A percentile compares a stretch with the other conserved stretches of the same genome.
Conservation (phyloP, 2,329 filamentous ascomycete genomes). For the Fusarium miscanthi region DNA sequence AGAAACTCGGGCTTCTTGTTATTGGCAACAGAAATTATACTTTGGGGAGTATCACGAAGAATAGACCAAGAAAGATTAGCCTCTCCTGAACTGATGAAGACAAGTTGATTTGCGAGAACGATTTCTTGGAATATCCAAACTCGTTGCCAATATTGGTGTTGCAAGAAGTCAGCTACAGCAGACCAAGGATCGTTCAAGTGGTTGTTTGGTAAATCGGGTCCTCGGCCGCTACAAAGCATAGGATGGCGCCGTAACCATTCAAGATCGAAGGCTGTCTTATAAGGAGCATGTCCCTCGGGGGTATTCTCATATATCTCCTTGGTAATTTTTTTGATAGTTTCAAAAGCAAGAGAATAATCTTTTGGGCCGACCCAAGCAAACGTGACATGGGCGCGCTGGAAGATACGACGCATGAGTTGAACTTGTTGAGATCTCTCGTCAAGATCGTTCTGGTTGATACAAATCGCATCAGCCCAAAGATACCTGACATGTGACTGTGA, state of each 20-base stretch:
- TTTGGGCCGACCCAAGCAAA: conserved; percentile 2
- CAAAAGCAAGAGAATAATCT: conserved; percentile 9
- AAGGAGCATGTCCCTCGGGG: neutral
- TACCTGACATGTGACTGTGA: neutral
- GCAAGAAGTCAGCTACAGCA: neutral
- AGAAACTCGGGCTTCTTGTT: neutral
- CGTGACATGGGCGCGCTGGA: neutral
- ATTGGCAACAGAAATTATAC: neutral
- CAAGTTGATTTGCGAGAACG: neutral
- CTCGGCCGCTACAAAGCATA: neutral
- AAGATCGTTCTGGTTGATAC: conserved; percentile 4
- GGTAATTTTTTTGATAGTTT: neutral
- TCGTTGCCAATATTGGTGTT: conserved; percentile 12
- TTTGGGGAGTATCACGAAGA: neutral
- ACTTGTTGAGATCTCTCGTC: conserved; percentile 10
- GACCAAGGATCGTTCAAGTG: conserved; percentile 1
- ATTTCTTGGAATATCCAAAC: conserved; percentile 13
- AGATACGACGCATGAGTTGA: conserved; percentile 11
- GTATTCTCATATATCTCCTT: neutral
- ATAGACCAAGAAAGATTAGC: neutral
- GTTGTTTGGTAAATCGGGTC: neutral
- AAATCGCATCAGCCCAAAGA: conserved; percentile 5
- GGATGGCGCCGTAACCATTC: neutral
- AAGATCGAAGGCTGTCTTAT: neutral
- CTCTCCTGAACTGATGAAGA: conserved; percentile 1